A percentile compares a stretch with the other conserved stretches of the same genome.
These are phyloP conservation scores for Plasmodium fragile DNA, from an alignment of 169 alveolate genomes.

Conservation along the genomic window DNA sequence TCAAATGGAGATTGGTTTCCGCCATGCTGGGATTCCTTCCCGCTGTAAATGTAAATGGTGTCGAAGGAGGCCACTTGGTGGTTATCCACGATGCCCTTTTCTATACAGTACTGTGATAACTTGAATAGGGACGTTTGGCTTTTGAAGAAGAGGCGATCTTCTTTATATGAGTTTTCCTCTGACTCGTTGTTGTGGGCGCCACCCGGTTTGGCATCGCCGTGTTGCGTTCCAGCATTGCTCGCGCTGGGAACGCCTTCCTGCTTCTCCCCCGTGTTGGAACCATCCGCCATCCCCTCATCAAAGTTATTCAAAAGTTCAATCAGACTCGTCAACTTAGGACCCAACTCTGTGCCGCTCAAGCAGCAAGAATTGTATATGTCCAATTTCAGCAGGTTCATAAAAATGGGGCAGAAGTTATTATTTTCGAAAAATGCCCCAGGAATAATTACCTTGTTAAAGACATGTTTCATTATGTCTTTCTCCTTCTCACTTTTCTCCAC, in stretches of 20 bases:
- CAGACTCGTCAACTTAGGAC: slow-evolving; percentile 23
- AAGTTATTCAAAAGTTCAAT: slow-evolving; percentile 12
- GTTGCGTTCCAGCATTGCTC: background rate
- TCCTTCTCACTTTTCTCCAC: slow-evolving; percentile 13
- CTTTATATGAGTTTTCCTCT: background rate
- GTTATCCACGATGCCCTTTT: slow-evolving; percentile 22
- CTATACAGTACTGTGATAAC: slow-evolving; percentile 72
- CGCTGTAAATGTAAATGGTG: slow-evolving; percentile 57
- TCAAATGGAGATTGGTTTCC: background rate
- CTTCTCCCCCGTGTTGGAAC: background rate
- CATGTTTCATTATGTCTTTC: slow-evolving; percentile 22
- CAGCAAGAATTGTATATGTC: slow-evolving; percentile 63
- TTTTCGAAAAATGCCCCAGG: slow-evolving; percentile 75
- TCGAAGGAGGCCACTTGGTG: slow-evolving; percentile 38
- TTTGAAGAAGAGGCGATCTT: slow-evolving; percentile 32
- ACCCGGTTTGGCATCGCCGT: background rate
- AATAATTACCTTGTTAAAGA: slow-evolving; percentile 59
- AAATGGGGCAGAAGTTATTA: slow-evolving; percentile 74
- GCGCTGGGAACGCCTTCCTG: background rate
- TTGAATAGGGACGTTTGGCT: slow-evolving; percentile 60
- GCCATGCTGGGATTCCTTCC: background rate
- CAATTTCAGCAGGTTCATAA: slow-evolving; percentile 46
- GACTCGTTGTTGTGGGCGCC: background rate
- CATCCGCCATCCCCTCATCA: background rate
- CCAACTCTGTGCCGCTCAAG: background rate